These are phyloP conservation scores for Trichophyton mentagrophytes DNA, from an alignment of 2,329 filamentous ascomycete species.

Conservation along the genomic window DNA sequence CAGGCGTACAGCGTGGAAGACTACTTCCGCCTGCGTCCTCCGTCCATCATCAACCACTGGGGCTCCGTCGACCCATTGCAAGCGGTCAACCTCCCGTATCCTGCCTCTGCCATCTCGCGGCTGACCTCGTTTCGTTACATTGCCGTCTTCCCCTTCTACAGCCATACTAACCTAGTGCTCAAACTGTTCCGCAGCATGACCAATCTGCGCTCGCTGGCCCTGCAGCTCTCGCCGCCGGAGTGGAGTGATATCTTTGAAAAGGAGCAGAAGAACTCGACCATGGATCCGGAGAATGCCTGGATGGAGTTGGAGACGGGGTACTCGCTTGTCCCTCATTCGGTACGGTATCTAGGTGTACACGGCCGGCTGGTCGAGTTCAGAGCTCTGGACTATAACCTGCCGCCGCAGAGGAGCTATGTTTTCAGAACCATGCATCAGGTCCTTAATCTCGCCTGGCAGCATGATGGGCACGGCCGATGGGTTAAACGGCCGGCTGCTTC, in stretches of 20 bases:
- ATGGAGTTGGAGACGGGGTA: slow-evolving; percentile 44
- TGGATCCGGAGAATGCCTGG: slow-evolving; percentile 37
- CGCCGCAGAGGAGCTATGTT: slow-evolving; percentile 20
- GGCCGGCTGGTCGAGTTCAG: slow-evolving; percentile 18
- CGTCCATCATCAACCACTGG: slow-evolving; percentile 45
- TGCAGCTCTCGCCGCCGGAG: slow-evolving; percentile 38
- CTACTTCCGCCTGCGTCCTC: slow-evolving; percentile 53
- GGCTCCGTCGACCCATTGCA: slow-evolving; percentile 19
- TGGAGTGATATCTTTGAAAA: slow-evolving; percentile 27
- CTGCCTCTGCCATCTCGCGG: slow-evolving; percentile 33
- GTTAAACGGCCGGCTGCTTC: slow-evolving; percentile 1
- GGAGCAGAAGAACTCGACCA: slow-evolving; percentile 24
- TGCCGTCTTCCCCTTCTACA: slow-evolving; percentile 53
- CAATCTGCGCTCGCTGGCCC: slow-evolving; percentile 40
- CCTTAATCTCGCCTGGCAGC: slow-evolving; percentile 19
- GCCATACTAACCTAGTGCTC: slow-evolving; percentile 41
- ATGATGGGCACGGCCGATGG: slow-evolving; percentile 24
- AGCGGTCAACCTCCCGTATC: slow-evolving; percentile 22
- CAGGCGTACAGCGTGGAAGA: slow-evolving; percentile 58
- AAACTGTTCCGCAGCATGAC: slow-evolving; percentile 38
- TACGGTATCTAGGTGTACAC: slow-evolving; percentile 18
- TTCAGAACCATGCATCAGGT: slow-evolving; percentile 17
- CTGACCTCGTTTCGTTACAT: slow-evolving; percentile 43
- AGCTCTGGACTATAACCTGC: slow-evolving; percentile 22
- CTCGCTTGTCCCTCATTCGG: slow-evolving; percentile 31